Percentiles rank a stretch among this genome's conserved stretches.
Conservation (phyloP, 1,284 basidiomycete species). For the Termitomyces sp. region DNA sequence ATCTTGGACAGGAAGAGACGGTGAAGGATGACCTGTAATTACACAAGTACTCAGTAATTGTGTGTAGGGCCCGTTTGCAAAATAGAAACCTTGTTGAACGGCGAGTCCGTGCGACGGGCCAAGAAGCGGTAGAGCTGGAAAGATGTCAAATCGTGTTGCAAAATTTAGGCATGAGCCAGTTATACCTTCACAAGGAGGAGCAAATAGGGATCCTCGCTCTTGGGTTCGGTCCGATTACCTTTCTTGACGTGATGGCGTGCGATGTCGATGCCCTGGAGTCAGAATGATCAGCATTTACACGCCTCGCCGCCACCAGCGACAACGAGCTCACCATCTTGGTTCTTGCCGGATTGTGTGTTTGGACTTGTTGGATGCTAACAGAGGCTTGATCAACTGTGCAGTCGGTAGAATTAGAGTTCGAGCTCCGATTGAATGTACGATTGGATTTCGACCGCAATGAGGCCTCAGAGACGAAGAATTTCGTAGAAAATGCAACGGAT, state of each 20-base stretch:
- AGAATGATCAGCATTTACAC: constrained; percentile 15
- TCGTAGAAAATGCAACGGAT: not conserved
- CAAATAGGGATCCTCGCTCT: constrained; percentile 99
- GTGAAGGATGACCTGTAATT: constrained; percentile 78
- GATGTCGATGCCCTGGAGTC: constrained; percentile 93
- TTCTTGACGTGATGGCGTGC: constrained; percentile 98
- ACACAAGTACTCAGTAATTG: not conserved
- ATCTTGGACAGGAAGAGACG: constrained; percentile 96
- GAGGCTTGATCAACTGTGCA: constrained; percentile 60
- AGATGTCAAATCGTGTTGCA: constrained; percentile 11
- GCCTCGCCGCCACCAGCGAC: constrained; percentile 24
- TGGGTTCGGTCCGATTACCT: constrained; percentile 90
- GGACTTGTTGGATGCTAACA: constrained; percentile 30
- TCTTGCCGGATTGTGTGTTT: constrained; percentile 49
- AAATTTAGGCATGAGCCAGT: constrained; percentile 18
- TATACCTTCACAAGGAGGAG: constrained; percentile 95
- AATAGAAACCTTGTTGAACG: constrained; percentile 88
- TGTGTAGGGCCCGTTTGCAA: not conserved
- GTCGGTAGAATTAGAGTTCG: constrained; percentile 33
- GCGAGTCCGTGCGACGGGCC: constrained; percentile 92
- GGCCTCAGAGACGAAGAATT: not conserved
- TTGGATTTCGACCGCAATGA: not conserved
- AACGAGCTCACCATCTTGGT: constrained; percentile 73
- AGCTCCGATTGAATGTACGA: constrained; percentile 29
- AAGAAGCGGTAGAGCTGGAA: constrained; percentile 96